phyloP scores from a whole-genome alignment of 192 early-diverging fungal genomes.

The Coemansia sp. region DNA sequence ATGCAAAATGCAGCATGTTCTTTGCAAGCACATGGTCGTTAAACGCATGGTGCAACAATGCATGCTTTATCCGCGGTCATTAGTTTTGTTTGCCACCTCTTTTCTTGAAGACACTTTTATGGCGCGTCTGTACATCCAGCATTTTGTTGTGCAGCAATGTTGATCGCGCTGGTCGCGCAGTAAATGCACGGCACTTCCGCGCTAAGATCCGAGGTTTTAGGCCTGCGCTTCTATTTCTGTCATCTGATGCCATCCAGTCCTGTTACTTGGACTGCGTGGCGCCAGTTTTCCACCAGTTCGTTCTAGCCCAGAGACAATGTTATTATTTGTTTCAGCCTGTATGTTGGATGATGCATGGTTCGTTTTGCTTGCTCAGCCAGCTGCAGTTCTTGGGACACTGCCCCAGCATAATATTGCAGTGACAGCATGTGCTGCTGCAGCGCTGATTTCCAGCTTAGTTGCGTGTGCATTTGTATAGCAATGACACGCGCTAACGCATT shows the following conservation, averaged over 20 bases:
- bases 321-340: background rate
- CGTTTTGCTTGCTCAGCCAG: background rate
- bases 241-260: background rate
- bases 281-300: background rate
- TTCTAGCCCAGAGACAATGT: background rate
- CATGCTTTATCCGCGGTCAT: background rate
- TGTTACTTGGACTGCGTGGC: background rate
- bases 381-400: background rate
- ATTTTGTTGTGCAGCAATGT: slow-evolving; percentile 2
- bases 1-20: background rate
- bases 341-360: background rate
- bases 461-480: background rate
- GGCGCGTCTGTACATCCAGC: background rate
- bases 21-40: background rate
- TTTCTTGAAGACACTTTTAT: background rate
- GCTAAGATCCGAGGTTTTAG: background rate
- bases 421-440: background rate
- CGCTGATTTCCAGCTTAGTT: background rate
- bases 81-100: background rate
- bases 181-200: background rate
- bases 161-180: slow-evolving; percentile 2
- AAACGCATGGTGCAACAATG: background rate
- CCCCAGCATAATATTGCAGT: slow-evolving; percentile 4
- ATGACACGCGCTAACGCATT: background rate
- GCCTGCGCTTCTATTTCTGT: background rate